Evolutionary conservation across 345 rosid genomes (phyloP).

Genomic region (Sisymbrium altissimum): DNA sequence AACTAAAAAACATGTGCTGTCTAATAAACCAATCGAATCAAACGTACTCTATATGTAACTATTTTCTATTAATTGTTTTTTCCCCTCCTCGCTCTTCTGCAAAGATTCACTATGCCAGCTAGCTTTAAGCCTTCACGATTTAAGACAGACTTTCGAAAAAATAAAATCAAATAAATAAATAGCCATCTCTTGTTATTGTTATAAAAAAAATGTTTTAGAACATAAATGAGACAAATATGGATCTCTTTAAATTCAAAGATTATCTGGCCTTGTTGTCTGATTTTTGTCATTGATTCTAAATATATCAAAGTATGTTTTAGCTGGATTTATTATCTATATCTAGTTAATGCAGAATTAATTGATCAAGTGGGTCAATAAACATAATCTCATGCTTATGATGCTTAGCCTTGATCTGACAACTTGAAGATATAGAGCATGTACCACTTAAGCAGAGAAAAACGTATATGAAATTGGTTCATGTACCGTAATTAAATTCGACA

Average conservation of each 20-base stretch:
- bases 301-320: slow-evolving; percentile 9
- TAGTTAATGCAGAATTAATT: slow-evolving; percentile 18
- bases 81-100: slow-evolving; percentile 17
- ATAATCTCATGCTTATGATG: background rate
- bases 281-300: slow-evolving; percentile 14
- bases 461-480: slow-evolving; percentile 16
- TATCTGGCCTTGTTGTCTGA: slow-evolving; percentile 31
- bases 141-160: slow-evolving; percentile 1
- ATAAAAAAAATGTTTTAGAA: background rate
- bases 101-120: slow-evolving; percentile 31
- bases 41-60: slow-evolving; percentile 5
- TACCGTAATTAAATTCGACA: background rate
- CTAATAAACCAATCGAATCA: slow-evolving; percentile 5
- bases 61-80: background rate
- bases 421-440: slow-evolving; percentile 9
- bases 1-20: slow-evolving; percentile 31
- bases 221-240: slow-evolving; percentile 21
- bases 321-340: slow-evolving; percentile 11
- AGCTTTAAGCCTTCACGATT: slow-evolving; percentile 26
- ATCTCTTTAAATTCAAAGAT: slow-evolving; percentile 17
- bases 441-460: background rate
- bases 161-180: background rate
- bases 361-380: slow-evolving; percentile 18
- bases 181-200: background rate
- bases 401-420: slow-evolving; percentile 8